Conservation (phyloP, 495 filamentous ascomycete genomes). For the Penicillium coprophilum region DNA sequence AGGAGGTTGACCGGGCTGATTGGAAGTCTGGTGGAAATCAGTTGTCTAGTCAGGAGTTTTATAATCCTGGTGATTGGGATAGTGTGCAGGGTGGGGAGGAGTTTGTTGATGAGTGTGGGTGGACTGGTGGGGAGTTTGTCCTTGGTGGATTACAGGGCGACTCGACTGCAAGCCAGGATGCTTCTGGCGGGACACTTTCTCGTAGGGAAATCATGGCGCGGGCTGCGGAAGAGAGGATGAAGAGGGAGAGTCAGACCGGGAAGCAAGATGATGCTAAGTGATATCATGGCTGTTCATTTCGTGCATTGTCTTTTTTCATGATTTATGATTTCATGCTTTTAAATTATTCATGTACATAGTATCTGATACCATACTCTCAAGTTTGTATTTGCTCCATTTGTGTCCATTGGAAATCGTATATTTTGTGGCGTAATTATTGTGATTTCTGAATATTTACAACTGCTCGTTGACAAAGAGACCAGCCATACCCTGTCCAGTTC, state of each 20-base stretch:
- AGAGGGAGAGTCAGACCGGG: constrained; percentile 49
- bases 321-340: constrained; percentile 6
- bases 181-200: constrained; percentile 36
- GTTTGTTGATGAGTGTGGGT: constrained; percentile 73
- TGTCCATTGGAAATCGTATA: constrained; percentile 4
- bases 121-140: constrained; percentile 85
- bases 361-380: constrained; percentile 4
- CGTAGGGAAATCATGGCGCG: constrained; percentile 72
- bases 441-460: constrained; percentile 32
- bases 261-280: constrained; percentile 29
- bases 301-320: background rate
- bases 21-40: constrained; percentile 66
- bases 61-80: constrained; percentile 61
- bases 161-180: constrained; percentile 22
- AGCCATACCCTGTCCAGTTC: constrained; percentile 82
- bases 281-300: constrained; percentile 7
- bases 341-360: background rate
- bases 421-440: background rate
- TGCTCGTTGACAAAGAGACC: constrained; percentile 82
- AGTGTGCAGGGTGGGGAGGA: constrained; percentile 48
- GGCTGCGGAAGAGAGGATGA: constrained; percentile 72
- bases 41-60: constrained; percentile 67
- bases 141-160: constrained; percentile 58
- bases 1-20: constrained; percentile 77
- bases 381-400: background rate